Percentiles rank a stretch among this genome's conserved stretches.
Conservation (phyloP, 345 rosid species). For the Excoecaria cochinchinensis region DNA sequence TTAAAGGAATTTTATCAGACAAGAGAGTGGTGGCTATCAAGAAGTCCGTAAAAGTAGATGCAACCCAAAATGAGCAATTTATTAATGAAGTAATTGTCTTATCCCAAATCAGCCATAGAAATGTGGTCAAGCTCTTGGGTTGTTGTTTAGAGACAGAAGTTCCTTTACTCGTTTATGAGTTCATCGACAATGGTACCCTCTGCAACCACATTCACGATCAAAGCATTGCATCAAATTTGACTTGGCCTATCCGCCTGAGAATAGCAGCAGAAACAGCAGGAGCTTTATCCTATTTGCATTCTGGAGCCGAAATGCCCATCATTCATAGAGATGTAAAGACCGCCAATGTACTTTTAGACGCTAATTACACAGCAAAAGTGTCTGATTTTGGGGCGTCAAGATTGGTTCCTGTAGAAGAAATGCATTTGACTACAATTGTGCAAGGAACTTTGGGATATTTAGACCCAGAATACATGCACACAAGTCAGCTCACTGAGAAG, state of each 20-base stretch:
- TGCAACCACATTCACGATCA: slow-evolving; percentile 1
- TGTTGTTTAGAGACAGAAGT: slow-evolving; percentile 20
- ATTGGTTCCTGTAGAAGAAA: slow-evolving; percentile 37
- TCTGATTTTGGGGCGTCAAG: slow-evolving; percentile 55
- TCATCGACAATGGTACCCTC: slow-evolving; percentile 21
- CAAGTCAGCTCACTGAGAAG: slow-evolving; percentile 43
- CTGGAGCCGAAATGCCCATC: slow-evolving; percentile 40
- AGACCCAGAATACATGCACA: slow-evolving; percentile 43
- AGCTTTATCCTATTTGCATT: slow-evolving; percentile 45
- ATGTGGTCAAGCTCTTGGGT: slow-evolving; percentile 16
- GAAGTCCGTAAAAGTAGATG: slow-evolving; percentile 6
- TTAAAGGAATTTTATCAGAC: slow-evolving; percentile 11
- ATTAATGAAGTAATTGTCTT: slow-evolving; percentile 20
- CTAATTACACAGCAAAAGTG: slow-evolving; percentile 40
- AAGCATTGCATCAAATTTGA: no score
- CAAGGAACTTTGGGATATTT: slow-evolving; percentile 46
- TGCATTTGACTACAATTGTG: slow-evolving; percentile 39
- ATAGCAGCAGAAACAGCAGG: slow-evolving; percentile 39
- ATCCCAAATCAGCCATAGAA: slow-evolving; percentile 20
- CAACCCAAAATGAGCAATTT: slow-evolving; percentile 13
- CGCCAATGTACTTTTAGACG: slow-evolving; percentile 44
- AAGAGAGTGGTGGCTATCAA: slow-evolving; percentile 14
- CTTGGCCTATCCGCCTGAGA: slow-evolving; percentile 34
- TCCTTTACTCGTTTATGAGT: slow-evolving; percentile 20
- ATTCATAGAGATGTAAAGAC: slow-evolving; percentile 50